A percentile compares a stretch with the other conserved stretches of the same genome.
Evolutionary conservation across 2,329 filamentous ascomycete genomes (phyloP).

Genomic region (Monosporascus sp.): DNA sequence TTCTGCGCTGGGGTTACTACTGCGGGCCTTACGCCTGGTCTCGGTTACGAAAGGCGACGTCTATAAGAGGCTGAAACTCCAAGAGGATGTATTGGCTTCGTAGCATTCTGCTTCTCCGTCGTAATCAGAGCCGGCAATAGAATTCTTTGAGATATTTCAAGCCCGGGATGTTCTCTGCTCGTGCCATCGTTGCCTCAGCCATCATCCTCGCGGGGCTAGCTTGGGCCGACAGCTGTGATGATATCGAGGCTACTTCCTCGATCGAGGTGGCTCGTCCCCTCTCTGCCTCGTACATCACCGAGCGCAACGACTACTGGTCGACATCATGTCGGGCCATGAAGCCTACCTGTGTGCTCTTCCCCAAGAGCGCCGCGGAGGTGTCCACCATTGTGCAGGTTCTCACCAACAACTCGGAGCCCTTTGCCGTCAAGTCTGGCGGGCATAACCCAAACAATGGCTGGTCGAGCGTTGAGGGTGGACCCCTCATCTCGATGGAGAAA

Average conservation of each 20-base stretch:
- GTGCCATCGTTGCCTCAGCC: constrained; percentile 10
- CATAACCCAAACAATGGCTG: constrained; percentile 51
- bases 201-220: constrained; percentile 13
- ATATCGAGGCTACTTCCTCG: constrained; percentile 25
- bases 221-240: constrained; percentile 33
- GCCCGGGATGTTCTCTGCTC: constrained; percentile 13
- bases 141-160: background rate
- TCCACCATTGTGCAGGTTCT: constrained; percentile 45
- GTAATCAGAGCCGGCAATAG: background rate
- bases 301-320: constrained; percentile 42
- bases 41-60: background rate
- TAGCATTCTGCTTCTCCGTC: too few species aligned
- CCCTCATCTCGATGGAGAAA: constrained; percentile 43
- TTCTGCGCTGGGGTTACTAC: background rate
- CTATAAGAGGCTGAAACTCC: background rate
- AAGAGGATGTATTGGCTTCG: background rate
- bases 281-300: constrained; percentile 30
- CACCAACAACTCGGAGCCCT: constrained; percentile 39
- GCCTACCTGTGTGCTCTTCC: constrained; percentile 43
- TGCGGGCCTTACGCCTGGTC: background rate
- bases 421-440: constrained; percentile 54
- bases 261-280: constrained; percentile 31
- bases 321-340: constrained; percentile 36
- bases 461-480: constrained; percentile 43
- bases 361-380: constrained; percentile 47